Evolutionary conservation across 2,329 filamentous ascomycete species (phyloP).

Genomic region (Sordariomycetes sp.): DNA sequence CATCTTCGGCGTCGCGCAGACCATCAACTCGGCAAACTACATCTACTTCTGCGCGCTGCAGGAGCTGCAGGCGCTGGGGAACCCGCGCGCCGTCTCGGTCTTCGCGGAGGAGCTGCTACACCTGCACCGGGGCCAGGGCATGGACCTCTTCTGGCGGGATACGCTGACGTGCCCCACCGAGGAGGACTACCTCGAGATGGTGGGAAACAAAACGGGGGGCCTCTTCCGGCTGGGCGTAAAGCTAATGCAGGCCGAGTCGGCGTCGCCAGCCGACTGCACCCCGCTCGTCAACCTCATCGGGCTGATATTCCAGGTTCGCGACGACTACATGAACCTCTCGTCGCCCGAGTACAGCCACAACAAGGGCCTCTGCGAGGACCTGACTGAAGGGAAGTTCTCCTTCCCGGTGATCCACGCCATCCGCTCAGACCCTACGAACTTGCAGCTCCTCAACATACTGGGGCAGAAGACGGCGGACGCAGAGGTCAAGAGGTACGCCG

Average conservation of each 20-base stretch:
- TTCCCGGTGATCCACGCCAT: conserved; percentile 94
- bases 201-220: conserved; percentile 80
- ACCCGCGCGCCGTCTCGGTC: conserved; percentile 52
- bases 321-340: conserved; percentile 86
- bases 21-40: conserved; percentile 85
- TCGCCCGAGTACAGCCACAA: conserved; percentile 66
- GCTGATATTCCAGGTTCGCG: conserved; percentile 79
- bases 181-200: conserved; percentile 90
- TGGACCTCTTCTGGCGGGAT: conserved; percentile 86
- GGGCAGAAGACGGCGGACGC: conserved; percentile 79
- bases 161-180: conserved; percentile 72
- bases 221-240: conserved; percentile 76
- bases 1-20: conserved; percentile 78
- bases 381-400: conserved; percentile 94
- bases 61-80: conserved; percentile 58
- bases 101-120: conserved; percentile 77
- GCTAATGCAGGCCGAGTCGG: conserved; percentile 70
- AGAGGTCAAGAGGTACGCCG: conserved; percentile 82
- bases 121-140: conserved; percentile 75
- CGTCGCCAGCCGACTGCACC: conserved; percentile 50
- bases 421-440: conserved; percentile 56
- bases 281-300: conserved; percentile 77
- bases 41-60: conserved; percentile 72
- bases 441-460: conserved; percentile 81
- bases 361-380: conserved; percentile 89